Conservation (phyloP, 352 stramenopile genomes). For the Aphanomyces euteiches region DNA sequence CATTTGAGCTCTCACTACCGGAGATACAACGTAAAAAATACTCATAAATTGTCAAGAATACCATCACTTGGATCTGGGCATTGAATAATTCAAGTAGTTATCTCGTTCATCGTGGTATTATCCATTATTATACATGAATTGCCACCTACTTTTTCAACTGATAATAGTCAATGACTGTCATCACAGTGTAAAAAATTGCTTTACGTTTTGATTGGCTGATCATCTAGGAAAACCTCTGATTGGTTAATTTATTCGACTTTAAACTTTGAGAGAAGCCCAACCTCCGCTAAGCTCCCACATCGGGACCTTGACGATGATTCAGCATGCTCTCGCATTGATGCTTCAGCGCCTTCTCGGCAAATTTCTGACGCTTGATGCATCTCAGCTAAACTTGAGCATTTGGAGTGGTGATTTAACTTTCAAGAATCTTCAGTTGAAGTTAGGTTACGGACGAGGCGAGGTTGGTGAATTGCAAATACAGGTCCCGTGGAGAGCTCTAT, state of each 20-base stretch:
- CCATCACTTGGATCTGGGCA: too few relatives aligned
- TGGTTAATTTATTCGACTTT: conserved; percentile 25
- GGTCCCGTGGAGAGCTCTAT: conserved; percentile 80
- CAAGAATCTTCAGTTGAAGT: conserved; percentile 68
- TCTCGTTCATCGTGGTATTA: too few relatives aligned
- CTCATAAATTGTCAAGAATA: too few relatives aligned
- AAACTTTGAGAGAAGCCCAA: too few relatives aligned
- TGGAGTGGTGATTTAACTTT: conserved; percentile 85
- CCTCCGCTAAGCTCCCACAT: too few relatives aligned
- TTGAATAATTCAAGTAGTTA: too few relatives aligned
- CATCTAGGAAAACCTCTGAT: conserved; percentile 4
- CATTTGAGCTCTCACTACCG: not conserved
- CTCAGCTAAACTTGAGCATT: conserved; percentile 76
- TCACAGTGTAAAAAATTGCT: not conserved
- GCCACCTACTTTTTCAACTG: too few relatives aligned
- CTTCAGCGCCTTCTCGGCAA: conserved; percentile 84
- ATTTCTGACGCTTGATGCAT: conserved; percentile 85
- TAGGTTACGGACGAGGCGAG: conserved; percentile 70
- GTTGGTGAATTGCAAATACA: conserved; percentile 78
- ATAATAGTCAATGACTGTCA: not conserved
- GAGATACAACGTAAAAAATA: too few relatives aligned
- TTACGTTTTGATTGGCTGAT: conserved; percentile 14
- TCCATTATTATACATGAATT: too few relatives aligned
- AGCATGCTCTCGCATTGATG: conserved; percentile 75
- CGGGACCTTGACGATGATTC: conserved; percentile 48